These are phyloP conservation scores for Auxenochlorella protothecoides DNA, from an alignment of 139 green algal genomes.

Conservation along the genomic window DNA sequence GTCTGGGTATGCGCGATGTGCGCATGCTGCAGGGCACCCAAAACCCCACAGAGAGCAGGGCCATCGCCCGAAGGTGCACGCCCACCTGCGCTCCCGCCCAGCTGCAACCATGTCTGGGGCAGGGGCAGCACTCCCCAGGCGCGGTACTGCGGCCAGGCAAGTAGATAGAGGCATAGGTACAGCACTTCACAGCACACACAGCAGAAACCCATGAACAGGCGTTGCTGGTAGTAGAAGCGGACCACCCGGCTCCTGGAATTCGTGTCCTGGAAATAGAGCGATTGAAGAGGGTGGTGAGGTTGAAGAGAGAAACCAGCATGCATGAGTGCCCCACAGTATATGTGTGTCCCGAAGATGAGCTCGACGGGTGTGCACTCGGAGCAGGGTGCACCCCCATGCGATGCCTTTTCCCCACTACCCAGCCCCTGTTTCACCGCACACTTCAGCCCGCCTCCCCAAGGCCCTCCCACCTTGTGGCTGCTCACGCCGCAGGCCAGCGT, in stretches of 20 bases:
- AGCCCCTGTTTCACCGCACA: too few relatives aligned
- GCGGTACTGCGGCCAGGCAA: slow-evolving; percentile 20
- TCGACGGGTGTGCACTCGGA: too few relatives aligned
- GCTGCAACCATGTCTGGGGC: neutral
- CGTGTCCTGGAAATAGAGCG: slow-evolving; percentile 46
- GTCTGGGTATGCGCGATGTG: too few relatives aligned
- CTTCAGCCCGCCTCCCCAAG: neutral
- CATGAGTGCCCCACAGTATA: too few relatives aligned
- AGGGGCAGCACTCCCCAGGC: slow-evolving; percentile 8
- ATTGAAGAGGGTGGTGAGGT: neutral
- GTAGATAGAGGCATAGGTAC: slow-evolving; percentile 23
- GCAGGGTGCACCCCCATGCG: too few relatives aligned
- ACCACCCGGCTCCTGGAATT: slow-evolving; percentile 58
- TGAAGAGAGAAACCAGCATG: neutral
- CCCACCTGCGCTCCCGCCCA: too few relatives aligned
- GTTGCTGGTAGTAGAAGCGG: slow-evolving; percentile 76
- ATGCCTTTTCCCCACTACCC: too few relatives aligned
- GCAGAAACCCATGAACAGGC: slow-evolving; percentile 95
- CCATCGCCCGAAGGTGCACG: too few relatives aligned
- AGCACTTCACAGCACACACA: slow-evolving; percentile 74
- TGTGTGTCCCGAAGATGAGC: too few relatives aligned
- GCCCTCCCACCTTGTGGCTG: slow-evolving; percentile 65
- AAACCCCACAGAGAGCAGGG: too few relatives aligned
- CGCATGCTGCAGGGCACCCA: too few relatives aligned
- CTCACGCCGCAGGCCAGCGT: slow-evolving; percentile 46